Evolutionary conservation across 148 eudicot species (phyloP).

Genomic region (Nyssa sinensis): DNA sequence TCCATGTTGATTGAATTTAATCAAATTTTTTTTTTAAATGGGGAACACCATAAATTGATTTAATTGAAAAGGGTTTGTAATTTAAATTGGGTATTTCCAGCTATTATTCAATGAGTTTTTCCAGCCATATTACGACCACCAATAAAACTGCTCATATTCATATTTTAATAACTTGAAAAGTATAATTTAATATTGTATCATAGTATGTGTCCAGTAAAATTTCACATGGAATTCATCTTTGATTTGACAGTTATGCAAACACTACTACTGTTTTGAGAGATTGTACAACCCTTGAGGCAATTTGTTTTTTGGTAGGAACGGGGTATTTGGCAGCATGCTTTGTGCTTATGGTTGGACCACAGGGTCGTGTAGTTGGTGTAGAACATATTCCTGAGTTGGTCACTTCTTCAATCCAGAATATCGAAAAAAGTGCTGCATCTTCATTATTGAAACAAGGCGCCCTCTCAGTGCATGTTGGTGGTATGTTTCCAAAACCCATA

Average conservation of each 20-base stretch:
- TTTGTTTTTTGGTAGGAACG: neutral
- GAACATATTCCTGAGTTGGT: slow-evolving; percentile 94
- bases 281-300: neutral
- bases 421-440: slow-evolving; percentile 82
- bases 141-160: neutral
- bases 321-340: slow-evolving; percentile 91
- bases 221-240: neutral
- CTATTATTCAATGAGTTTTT: neutral
- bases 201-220: neutral
- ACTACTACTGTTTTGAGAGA: too few species aligned
- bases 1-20: neutral
- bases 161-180: neutral
- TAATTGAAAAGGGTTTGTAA: neutral
- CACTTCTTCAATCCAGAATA: slow-evolving; percentile 56
- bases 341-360: slow-evolving; percentile 83
- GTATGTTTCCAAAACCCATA: slow-evolving; percentile 37
- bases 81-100: neutral
- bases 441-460: slow-evolving; percentile 67
- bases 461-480: slow-evolving; percentile 73
- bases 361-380: slow-evolving; percentile 90
- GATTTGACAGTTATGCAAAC: neutral
- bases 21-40: slow-evolving; percentile 33
- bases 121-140: neutral
- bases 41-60: too few species aligned
- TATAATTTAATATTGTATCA: too few species aligned